Base-by-base conservation (phyloP, 2,329 filamentous ascomycete genomes). In the Clonostachys rhizophaga region DNA sequence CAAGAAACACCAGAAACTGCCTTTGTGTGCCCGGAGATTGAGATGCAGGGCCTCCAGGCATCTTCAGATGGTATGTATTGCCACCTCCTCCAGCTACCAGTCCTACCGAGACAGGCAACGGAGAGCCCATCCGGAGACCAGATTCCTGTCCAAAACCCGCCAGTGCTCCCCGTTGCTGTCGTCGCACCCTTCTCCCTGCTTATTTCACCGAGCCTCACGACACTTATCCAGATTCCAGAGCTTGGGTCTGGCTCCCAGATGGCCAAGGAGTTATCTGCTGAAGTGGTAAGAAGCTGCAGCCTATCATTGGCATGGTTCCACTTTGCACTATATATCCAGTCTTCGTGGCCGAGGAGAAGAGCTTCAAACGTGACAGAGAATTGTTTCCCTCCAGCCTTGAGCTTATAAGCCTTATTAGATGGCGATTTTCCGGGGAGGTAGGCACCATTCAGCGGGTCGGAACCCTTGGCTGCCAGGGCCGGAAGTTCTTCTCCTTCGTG, bases 121-220 rank as follows among this genome's bases (percentile, higher is more conserved):
- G 82, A 82, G 14, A 74, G 71, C 9, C 89, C 89, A 53, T 85
- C 76, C 4, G 90, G 89, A 6, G 88, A 87, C 94, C 94, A 99
- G 1, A 97, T 75, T 1, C 91, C 92, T 12, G 88, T 91, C 92
- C 94, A 99, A 64, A 97, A 96, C 0, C 94, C 94, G 52, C 94
- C 94, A 2, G 91, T 90, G 63, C 91, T 96, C 42, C 94, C 94
- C 0, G 94, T 99, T 0, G 94, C 94, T 5, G 92, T 96, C 0
- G 94, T 97, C 0, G 94, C 94, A 9, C 94, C 94, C 63, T 99
- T 97, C 59, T 95, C 89, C 14, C 87, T 81, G 64, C 90, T 96
- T 48, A 97, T 95, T 66, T 97, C 94, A 41, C 94, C 94, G 37
- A 99, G 79, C 50, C 94, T 78, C 13, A 89, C 87, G 42, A 79